Conservation (phyloP, 2,329 filamentous ascomycete genomes). For the Sporothrix dimorphospora region DNA sequence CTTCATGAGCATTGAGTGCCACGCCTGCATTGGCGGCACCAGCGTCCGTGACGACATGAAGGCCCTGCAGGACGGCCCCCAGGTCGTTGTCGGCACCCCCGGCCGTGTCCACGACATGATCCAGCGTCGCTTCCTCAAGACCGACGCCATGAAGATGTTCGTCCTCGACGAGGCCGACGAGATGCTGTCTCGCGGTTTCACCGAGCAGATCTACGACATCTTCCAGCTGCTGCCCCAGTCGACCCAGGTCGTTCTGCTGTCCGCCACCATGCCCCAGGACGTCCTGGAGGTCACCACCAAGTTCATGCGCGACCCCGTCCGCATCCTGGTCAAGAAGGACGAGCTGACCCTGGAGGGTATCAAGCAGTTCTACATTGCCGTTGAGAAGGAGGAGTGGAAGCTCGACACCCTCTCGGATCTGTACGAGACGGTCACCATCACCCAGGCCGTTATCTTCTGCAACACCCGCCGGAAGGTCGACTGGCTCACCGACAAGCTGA, state of each 20-base stretch:
- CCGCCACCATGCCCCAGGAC: slow-evolving; percentile 98
- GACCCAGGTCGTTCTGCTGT: slow-evolving; percentile 97
- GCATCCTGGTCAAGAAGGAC: slow-evolving; percentile 99
- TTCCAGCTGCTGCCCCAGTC: slow-evolving; percentile 98
- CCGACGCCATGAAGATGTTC: slow-evolving; percentile 99
- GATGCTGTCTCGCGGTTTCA: slow-evolving; percentile 99
- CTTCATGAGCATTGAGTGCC: slow-evolving; percentile 99
- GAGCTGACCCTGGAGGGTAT: slow-evolving; percentile 99
- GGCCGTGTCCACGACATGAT: slow-evolving; percentile 99
- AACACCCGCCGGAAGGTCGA: slow-evolving; percentile 99
- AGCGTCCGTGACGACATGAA: slow-evolving; percentile 99
- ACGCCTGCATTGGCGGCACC: slow-evolving; percentile 98
- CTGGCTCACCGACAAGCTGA: slow-evolving; percentile 99
- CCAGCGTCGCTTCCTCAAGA: slow-evolving; percentile 94
- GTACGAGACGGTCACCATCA: slow-evolving; percentile 99
- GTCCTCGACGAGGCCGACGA: slow-evolving; percentile 99
- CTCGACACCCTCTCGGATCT: slow-evolving; percentile 97
- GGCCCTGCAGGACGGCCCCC: slow-evolving; percentile 91
- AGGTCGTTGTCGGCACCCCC: slow-evolving; percentile 96
- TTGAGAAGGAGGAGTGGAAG: slow-evolving; percentile 99
- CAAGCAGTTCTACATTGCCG: slow-evolving; percentile 99
- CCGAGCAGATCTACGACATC: slow-evolving; percentile 99
- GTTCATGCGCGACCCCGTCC: slow-evolving; percentile 99
- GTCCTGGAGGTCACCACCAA: slow-evolving; percentile 99
- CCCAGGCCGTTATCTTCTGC: slow-evolving; percentile 99